A percentile compares a stretch with the other conserved stretches of the same genome.
Conservation (phyloP, 768 basidiomycete genomes). For the Amanita subjunquillea region DNA sequence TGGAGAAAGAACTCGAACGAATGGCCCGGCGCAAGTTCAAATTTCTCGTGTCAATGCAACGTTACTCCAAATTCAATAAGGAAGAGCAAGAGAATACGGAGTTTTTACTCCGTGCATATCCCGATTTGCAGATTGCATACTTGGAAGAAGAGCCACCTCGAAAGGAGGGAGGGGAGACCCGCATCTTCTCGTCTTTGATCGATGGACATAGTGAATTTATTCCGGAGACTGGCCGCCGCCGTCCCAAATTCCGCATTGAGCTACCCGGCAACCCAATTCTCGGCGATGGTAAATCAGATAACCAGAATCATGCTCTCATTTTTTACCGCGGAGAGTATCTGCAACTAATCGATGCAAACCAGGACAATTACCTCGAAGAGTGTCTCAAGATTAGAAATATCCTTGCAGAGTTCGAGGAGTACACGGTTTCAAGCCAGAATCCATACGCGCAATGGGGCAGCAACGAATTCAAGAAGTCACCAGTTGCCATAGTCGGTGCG, state of each 20-base stretch:
- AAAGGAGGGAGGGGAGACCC: slow-evolving; percentile 91
- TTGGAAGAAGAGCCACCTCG: slow-evolving; percentile 91
- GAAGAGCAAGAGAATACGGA: slow-evolving; percentile 99
- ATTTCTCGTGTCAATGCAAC: slow-evolving; percentile 98
- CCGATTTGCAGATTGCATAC: slow-evolving; percentile 97
- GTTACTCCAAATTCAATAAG: slow-evolving; percentile 99
- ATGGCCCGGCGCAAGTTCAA: slow-evolving; percentile 99
- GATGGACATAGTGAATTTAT: slow-evolving; percentile 97
- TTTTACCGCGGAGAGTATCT: slow-evolving; percentile 99
- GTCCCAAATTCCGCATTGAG: slow-evolving; percentile 98
- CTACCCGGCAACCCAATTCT: slow-evolving; percentile 98
- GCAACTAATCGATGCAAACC: slow-evolving; percentile 98
- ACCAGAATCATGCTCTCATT: slow-evolving; percentile 99
- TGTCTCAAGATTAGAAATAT: slow-evolving; percentile 98
- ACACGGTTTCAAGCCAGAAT: slow-evolving; percentile 70
- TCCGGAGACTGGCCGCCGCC: slow-evolving; percentile 76
- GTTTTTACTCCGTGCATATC: slow-evolving; percentile 94
- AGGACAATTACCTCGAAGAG: slow-evolving; percentile 99
- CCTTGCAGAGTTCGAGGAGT: slow-evolving; percentile 97
- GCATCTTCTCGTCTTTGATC: slow-evolving; percentile 93
- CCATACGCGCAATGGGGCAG: slow-evolving; percentile 89
- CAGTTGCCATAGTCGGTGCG: slow-evolving; percentile 96
- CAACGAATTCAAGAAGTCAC: slow-evolving; percentile 79
- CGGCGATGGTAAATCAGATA: slow-evolving; percentile 98
- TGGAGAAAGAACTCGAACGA: slow-evolving; percentile 92